A percentile compares a stretch with the other conserved stretches of the same genome.
Evolutionary conservation across 352 stramenopile genomes (phyloP).

Genomic region (Globisporangium yorkense): DNA sequence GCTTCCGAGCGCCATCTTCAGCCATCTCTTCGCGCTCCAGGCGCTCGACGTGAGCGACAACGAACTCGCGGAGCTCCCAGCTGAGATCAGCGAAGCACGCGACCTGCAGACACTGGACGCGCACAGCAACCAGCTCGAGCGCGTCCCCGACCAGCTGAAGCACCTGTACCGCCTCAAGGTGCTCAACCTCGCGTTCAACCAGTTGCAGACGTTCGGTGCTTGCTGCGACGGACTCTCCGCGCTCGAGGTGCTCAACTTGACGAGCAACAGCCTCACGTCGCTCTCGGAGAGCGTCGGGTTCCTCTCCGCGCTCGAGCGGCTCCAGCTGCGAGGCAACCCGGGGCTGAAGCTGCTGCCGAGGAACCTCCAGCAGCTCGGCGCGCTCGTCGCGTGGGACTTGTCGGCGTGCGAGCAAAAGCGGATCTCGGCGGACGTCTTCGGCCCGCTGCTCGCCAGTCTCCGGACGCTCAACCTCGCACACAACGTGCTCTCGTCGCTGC

Average conservation of each 20-base stretch:
- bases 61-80: conserved; percentile 32
- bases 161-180: conserved; percentile 31
- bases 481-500: conserved; percentile 36
- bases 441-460: conserved; percentile 20
- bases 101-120: conserved; percentile 44
- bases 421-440: conserved; percentile 45
- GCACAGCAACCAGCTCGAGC: conserved; percentile 41
- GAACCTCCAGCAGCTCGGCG: conserved; percentile 32
- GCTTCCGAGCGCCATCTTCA: conserved; percentile 43
- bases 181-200: conserved; percentile 43
- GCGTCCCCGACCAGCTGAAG: conserved; percentile 24
- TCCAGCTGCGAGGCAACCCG: conserved; percentile 34
- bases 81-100: conserved; percentile 43
- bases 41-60: conserved; percentile 55
- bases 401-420: conserved; percentile 43
- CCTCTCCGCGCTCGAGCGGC: conserved; percentile 27
- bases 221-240: conserved; percentile 28
- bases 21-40: conserved; percentile 53
- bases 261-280: conserved; percentile 32
- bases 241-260: conserved; percentile 51
- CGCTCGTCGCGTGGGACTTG: conserved; percentile 33
- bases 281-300: conserved; percentile 32
- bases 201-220: conserved; percentile 35
- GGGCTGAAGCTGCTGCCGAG: conserved; percentile 33
- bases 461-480: conserved; percentile 35